A percentile compares a stretch with the other conserved stretches of the same genome.
These are phyloP conservation scores for Rhynchospora tenuis DNA, from an alignment of 176 grass and related monocot species.

Conservation along the genomic window DNA sequence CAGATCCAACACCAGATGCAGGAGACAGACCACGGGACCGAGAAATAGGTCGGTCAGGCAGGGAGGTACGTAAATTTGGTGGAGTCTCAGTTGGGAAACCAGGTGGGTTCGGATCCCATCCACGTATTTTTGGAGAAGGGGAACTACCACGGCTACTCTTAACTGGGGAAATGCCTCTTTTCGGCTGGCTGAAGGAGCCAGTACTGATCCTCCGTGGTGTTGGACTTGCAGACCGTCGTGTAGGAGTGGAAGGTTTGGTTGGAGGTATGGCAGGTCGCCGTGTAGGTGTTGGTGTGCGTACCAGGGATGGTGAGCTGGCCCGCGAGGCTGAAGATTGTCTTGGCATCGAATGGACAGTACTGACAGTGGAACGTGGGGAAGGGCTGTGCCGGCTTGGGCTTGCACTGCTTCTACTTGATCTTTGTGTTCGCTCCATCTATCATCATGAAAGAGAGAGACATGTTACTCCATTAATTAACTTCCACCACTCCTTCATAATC, in stretches of 20 bases:
- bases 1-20: conserved; percentile 43
- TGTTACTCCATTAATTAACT: not conserved
- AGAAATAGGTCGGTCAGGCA: conserved; percentile 53
- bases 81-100: conserved; percentile 66
- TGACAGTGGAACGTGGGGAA: conserved; percentile 46
- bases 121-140: conserved; percentile 60
- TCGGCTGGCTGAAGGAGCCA: conserved; percentile 38
- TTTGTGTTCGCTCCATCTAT: conserved; percentile 59
- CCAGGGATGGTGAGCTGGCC: conserved; percentile 47
- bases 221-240: conserved; percentile 68
- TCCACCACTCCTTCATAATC: not conserved
- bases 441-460: not conserved
- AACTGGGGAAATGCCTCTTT: conserved; percentile 65
- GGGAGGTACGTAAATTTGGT: conserved; percentile 77
- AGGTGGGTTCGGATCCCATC: conserved; percentile 66
- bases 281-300: conserved; percentile 36
- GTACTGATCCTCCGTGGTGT: conserved; percentile 61
- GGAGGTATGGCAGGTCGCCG: conserved; percentile 60
- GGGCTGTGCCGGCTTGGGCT: conserved; percentile 73
- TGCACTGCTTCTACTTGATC: conserved; percentile 71
- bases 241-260: conserved; percentile 45
- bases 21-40: conserved; percentile 64
- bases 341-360: conserved; percentile 35
- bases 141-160: conserved; percentile 47
- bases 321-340: conserved; percentile 67